Base-by-base conservation (phyloP, 1,284 basidiomycete species). In the Lignosus rhinocerotis region DNA sequence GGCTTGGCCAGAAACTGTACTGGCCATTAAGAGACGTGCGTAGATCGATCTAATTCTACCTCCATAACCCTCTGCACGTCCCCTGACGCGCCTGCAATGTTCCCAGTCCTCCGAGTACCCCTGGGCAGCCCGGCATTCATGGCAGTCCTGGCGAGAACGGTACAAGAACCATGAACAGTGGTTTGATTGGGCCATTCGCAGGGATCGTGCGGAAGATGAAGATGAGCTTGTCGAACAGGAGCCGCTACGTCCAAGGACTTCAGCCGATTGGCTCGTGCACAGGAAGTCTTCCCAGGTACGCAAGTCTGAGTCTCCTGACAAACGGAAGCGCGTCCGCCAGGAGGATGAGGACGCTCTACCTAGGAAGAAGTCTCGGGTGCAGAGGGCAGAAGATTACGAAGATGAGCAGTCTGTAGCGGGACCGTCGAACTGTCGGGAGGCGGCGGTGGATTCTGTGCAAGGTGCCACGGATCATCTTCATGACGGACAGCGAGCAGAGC, bases 1-100 rank as follows among this genome's bases (percentile, higher is more conserved):
- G 89, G 51, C 86, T 85, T 2, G 89, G 90, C 6, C 88, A 90
- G 66, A 81, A 82, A 53, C 69, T 91, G 17, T 92, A 90, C 69
- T 80, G 84, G 64, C 72, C 73, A 17, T 68, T 87, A 5, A 38
- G 45, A 1, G 31, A 64, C 34, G 66, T 67, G 38, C 47, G 62
- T 58, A 2, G 21, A 19, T 11, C 41, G 6, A 16, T 8, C 41
- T 19, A 16, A 16, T 16, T 6, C 14, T 43, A 8, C 6, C 39
- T 11, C 17, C 79, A 75, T 72, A 25, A 25, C 25, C 25, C 25
- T 25, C 2, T 25, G 4, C 25, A 25, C 25, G 25, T 25, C 25
- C 25, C 25, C 25, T 25, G 25, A 25, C 4, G 25, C 25, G 25
- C 2, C 4, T 25, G 25, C 25, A 25, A 25, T 25, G 25, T 25